Percentiles rank a stretch among this genome's conserved stretches.
Evolutionary conservation across 2,329 filamentous ascomycete species (phyloP).

Genomic region (Verticillium alfalfae): DNA sequence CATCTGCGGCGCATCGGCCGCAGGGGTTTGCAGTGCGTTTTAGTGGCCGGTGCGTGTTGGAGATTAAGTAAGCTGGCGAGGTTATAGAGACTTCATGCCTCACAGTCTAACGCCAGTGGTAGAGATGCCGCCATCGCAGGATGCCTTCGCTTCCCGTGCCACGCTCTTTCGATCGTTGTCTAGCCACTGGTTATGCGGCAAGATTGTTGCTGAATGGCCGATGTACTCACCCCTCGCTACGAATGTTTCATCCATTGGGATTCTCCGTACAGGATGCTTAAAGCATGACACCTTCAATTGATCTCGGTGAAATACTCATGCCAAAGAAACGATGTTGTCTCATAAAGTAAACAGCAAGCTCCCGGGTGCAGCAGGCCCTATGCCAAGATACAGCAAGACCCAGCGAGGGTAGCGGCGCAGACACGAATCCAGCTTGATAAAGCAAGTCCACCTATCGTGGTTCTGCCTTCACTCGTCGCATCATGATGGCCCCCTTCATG

Average conservation of each 20-base stretch:
- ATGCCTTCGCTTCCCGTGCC: background rate
- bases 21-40: background rate
- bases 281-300: no score
- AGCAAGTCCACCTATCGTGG: background rate
- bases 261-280: background rate
- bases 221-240: no score
- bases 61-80: background rate
- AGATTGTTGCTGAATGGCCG: background rate
- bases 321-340: background rate
- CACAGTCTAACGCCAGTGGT: background rate
- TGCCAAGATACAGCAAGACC: background rate
- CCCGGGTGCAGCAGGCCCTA: no score
- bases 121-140: background rate
- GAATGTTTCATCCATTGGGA: no score
- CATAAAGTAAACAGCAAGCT: background rate
- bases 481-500: background rate
- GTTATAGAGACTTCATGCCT: background rate
- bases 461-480: background rate
- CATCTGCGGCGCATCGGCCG: background rate
- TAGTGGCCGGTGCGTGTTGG: background rate
- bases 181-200: background rate
- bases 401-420: background rate
- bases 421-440: background rate
- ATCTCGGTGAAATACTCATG: background rate
- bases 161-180: background rate